A percentile compares a stretch with the other conserved stretches of the same genome.
Conservation (phyloP, 1,284 basidiomycete species). For the Sanghuangporus weigelae region DNA sequence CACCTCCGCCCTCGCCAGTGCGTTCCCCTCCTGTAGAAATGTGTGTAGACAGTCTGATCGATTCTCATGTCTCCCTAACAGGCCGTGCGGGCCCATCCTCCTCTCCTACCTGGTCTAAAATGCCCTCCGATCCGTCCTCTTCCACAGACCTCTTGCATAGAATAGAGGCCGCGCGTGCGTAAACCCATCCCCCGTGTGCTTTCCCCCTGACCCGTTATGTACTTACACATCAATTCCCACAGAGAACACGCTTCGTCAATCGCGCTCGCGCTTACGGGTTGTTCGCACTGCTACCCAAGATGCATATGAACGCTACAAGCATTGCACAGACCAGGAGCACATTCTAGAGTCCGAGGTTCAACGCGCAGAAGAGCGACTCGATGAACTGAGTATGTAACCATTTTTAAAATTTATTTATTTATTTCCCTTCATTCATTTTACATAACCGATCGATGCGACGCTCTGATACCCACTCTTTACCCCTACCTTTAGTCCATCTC, state of each 20-base stretch:
- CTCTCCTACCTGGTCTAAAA: constrained; percentile 9
- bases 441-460: constrained; percentile 7
- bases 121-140: background rate
- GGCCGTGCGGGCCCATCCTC: background rate
- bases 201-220: background rate
- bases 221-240: constrained; percentile 4
- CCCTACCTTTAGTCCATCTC: background rate
- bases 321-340: constrained; percentile 60
- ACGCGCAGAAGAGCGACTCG: constrained; percentile 61
- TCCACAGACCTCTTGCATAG: background rate
- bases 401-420: constrained; percentile 11
- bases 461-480: background rate
- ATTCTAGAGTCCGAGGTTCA: constrained; percentile 58
- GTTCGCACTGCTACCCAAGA: constrained; percentile 70
- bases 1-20: background rate
- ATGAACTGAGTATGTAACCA: constrained; percentile 52
- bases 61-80: background rate
- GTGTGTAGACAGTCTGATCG: background rate
- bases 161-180: constrained; percentile 13
- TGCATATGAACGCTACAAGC: constrained; percentile 61
- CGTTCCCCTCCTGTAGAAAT: background rate
- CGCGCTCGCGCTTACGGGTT: constrained; percentile 38
- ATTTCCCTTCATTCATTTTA: background rate
- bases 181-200: background rate
- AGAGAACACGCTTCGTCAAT: constrained; percentile 29